Evolutionary conservation across 805 yeast species (phyloP), one percentile per base, ranked within the genome.

Genomic region (Blastobotrys parvus): DNA sequence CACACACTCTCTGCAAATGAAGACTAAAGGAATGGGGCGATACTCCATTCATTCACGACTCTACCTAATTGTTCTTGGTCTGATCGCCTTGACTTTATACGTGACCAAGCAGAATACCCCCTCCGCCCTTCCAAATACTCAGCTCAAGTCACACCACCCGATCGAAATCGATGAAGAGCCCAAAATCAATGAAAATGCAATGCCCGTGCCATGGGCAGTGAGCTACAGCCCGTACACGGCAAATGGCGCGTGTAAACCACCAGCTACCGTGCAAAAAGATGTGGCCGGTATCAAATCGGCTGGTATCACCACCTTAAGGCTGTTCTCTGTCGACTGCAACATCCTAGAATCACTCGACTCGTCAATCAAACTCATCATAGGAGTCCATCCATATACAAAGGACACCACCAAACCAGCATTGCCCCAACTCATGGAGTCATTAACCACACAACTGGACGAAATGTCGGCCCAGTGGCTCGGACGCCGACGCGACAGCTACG

Each of bases 171-270:
- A 10, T n/a, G 16, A 13, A 13, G 6, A 35, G 33, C 36, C 39
- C 8, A 16, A 21, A 25, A n/a, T n/a, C 5, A 29, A 38, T 25
- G 18, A 31, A 7, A 29, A 35, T 3, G 7, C 32, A 16, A 30
- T 16, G 20, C 21, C 48, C 8, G 35, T 51, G 2, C 56, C 56
- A 6, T 52, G 54, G 54, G 50, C 47, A n/a, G 46, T 49, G 16
- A 19, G 52, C 8, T 52, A 52, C 35, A 46, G 54, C 5, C 54
- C 56, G n/a, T 45, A 34, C 25, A 45, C 49, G 5, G 35, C 29
- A 7, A 23, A 15, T 2, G 56, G 54, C 19, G 32, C 29, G 4
- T 52, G 56, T 39, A 52, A 50, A 40, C 46, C 51, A 7, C 21
- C 31, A 11, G n/a, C 19, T 5, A 29, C 31, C 13, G 45, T 52